These are phyloP conservation scores for Coccomyxa sp. DNA, from an alignment of 139 green algal species.

Conservation along the genomic window DNA sequence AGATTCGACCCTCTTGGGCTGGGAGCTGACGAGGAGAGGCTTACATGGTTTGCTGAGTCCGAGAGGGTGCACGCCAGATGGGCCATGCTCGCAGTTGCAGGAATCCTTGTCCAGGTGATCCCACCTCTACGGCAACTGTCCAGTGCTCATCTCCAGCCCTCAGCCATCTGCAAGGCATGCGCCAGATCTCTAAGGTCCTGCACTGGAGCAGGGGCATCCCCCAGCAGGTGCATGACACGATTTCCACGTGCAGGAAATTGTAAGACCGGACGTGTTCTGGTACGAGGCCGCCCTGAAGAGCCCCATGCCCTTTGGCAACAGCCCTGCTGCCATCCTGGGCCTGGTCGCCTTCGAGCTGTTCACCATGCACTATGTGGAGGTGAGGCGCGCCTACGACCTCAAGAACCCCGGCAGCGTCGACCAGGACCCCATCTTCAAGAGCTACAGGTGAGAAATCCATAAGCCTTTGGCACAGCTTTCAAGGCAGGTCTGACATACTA, in stretches of 20 bases:
- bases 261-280: slow-evolving; percentile 69
- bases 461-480: too few relatives aligned
- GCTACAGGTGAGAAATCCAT: too few relatives aligned
- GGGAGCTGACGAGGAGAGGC: slow-evolving; percentile 49
- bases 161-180: neutral
- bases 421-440: slow-evolving; percentile 74
- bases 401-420: slow-evolving; percentile 74
- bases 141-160: neutral
- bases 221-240: too few relatives aligned
- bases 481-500: too few relatives aligned
- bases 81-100: slow-evolving; percentile 87
- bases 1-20: slow-evolving; percentile 77
- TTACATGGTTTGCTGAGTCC: slow-evolving; percentile 25
- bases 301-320: slow-evolving; percentile 48
- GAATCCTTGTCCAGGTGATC: slow-evolving; percentile 81
- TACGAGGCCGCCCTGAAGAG: slow-evolving; percentile 50
- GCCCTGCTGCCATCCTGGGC: slow-evolving; percentile 46
- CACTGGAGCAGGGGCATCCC: too few relatives aligned
- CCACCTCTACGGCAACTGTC: slow-evolving; percentile 9
- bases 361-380: slow-evolving; percentile 82
- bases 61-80: slow-evolving; percentile 79
- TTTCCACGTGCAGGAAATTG: slow-evolving; percentile 44
- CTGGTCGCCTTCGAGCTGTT: slow-evolving; percentile 83
- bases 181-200: too few relatives aligned
- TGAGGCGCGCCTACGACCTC: slow-evolving; percentile 73